Evolutionary conservation across 371 early-diverging fungal species (phyloP).

Genomic region (Entomophthora muscae): DNA sequence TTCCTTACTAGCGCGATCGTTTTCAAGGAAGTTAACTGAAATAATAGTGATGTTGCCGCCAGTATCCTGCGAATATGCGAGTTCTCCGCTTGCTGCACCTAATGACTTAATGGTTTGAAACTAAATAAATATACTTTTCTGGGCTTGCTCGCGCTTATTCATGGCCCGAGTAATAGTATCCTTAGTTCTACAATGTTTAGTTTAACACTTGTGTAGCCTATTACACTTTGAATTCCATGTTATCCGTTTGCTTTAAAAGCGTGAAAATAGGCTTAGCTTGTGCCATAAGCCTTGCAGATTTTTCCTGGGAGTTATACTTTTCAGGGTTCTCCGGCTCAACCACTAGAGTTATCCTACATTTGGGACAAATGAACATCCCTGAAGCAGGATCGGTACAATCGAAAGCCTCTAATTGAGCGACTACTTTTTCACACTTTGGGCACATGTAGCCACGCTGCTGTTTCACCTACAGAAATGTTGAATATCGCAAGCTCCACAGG

Average conservation of each 20-base stretch:
- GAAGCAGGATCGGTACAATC: conserved; percentile 23
- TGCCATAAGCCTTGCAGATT: conserved; percentile 37
- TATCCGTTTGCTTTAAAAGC: conserved; percentile 65
- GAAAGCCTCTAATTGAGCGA: conserved; percentile 30
- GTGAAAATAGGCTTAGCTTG: conserved; percentile 67
- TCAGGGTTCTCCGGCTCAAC: conserved; percentile 44
- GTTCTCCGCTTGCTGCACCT: conserved; percentile 23
- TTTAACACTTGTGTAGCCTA: neutral
- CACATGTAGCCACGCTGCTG: conserved; percentile 40
- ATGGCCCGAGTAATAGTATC: conserved; percentile 4
- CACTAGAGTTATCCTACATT: conserved; percentile 32
- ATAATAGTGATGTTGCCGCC: conserved; percentile 53
- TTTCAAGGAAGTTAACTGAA: conserved; percentile 57
- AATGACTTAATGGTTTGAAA: neutral
- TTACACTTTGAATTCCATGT: conserved; percentile 44
- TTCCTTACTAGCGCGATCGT: conserved; percentile 45
- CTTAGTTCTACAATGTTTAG: neutral
- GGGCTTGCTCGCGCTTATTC: conserved; percentile 4
- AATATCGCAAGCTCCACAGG: no score
- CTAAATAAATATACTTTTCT: neutral
- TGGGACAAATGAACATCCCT: conserved; percentile 35
- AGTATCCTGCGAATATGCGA: conserved; percentile 53
- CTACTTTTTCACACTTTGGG: conserved; percentile 31
- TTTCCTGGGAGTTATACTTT: conserved; percentile 14
- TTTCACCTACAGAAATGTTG: conserved; percentile 4